These are phyloP conservation scores for Microstegium vimineum DNA, from an alignment of 176 grass and related monocot genomes.

Conservation along the genomic window DNA sequence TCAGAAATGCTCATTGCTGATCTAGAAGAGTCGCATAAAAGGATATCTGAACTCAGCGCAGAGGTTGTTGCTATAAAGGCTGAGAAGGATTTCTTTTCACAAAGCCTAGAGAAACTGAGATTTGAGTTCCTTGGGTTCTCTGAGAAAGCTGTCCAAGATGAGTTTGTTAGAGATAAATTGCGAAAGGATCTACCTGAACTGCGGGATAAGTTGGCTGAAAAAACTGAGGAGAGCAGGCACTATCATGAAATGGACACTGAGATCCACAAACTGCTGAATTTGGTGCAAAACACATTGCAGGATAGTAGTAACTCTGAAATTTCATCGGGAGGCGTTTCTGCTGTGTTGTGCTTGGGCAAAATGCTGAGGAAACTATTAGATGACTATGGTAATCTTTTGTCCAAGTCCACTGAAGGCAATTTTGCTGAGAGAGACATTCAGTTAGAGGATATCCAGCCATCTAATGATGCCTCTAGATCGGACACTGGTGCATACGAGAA, in stretches of 20 bases:
- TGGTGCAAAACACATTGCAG: constrained; percentile 48
- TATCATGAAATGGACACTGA: constrained; percentile 57
- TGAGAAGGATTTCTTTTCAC: constrained; percentile 82
- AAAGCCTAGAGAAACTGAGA: constrained; percentile 77
- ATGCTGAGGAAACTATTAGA: constrained; percentile 67
- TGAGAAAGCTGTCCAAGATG: constrained; percentile 72
- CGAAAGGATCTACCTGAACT: constrained; percentile 63
- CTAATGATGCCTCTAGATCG: constrained; percentile 14
- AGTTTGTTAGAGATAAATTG: constrained; percentile 70
- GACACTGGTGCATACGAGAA: constrained; percentile 28
- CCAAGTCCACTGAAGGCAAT: constrained; percentile 39
- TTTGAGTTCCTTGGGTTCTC: constrained; percentile 75
- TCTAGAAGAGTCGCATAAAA: constrained; percentile 85
- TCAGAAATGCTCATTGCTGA: constrained; percentile 88
- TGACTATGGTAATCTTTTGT: constrained; percentile 38
- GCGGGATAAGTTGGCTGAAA: constrained; percentile 68
- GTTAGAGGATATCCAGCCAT: constrained; percentile 41
- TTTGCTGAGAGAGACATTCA: constrained; percentile 41
- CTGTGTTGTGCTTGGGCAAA: constrained; percentile 43
- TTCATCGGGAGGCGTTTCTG: constrained; percentile 38
- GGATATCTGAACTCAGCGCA: constrained; percentile 86
- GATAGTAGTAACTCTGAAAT: constrained; percentile 35
- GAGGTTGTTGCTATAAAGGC: constrained; percentile 71
- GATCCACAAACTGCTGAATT: constrained; percentile 52
- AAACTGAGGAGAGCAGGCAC: constrained; percentile 40